A percentile compares a stretch with the other conserved stretches of the same genome.
Evolutionary conservation across 2,329 filamentous ascomycete species (phyloP).

Genomic region (Teratosphaeria nubilosa): DNA sequence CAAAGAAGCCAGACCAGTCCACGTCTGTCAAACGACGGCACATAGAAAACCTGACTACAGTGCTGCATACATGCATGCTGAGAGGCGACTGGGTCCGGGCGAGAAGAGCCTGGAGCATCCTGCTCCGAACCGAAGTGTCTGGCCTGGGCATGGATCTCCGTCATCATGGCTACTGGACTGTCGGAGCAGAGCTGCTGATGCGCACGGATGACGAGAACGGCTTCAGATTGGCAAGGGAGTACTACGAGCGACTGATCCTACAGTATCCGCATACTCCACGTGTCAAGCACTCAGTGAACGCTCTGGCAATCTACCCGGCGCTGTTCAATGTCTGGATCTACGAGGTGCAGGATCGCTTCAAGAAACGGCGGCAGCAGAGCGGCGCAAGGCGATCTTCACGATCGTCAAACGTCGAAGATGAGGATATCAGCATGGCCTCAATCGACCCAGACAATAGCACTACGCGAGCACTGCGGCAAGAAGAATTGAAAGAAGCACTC

Average conservation of each 20-base stretch:
- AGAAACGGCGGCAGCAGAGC: slow-evolving; percentile 30
- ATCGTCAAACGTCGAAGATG: neutral
- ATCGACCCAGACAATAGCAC: neutral
- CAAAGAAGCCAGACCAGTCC: slow-evolving; percentile 11
- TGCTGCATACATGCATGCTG: slow-evolving; percentile 64
- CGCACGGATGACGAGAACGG: slow-evolving; percentile 38
- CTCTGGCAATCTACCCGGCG: slow-evolving; percentile 70
- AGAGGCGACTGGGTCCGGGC: slow-evolving; percentile 62
- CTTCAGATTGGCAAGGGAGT: slow-evolving; percentile 51
- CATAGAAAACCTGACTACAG: slow-evolving; percentile 55
- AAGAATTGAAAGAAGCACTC: slow-evolving; percentile 48
- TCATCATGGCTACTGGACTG: slow-evolving; percentile 61
- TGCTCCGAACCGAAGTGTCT: slow-evolving; percentile 52
- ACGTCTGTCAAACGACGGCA: slow-evolving; percentile 42
- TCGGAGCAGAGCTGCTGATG: slow-evolving; percentile 77
- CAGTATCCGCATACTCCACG: slow-evolving; percentile 62
- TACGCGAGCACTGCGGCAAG: neutral
- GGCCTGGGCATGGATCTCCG: slow-evolving; percentile 58
- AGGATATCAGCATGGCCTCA: neutral
- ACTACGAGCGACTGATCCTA: slow-evolving; percentile 69
- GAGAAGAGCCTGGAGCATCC: slow-evolving; percentile 61
- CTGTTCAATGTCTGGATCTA: slow-evolving; percentile 76
- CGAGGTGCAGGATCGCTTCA: slow-evolving; percentile 52
- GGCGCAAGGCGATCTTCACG: neutral
- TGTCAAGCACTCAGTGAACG: slow-evolving; percentile 49